Evolutionary conservation across 2,329 filamentous ascomycete genomes (phyloP), one percentile per base, ranked within the genome.

Genomic region (Bimuria novae-zelandiae): DNA sequence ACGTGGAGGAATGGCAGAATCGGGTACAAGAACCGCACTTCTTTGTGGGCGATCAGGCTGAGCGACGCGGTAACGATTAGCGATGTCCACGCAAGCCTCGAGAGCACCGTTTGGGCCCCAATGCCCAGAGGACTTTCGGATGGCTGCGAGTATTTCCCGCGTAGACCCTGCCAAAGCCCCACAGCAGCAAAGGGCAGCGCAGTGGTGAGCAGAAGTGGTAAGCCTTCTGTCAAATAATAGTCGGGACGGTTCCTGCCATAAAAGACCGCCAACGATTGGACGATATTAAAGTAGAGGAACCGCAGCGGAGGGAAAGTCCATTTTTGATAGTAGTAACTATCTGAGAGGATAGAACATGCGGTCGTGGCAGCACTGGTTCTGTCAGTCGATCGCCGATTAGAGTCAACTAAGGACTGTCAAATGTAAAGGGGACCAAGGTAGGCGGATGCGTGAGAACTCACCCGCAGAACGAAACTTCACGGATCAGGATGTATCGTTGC

Each of bases 21-120:
- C 1, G 94, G 93, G 67, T 96, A 96, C 61, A 97, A 89, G 78
- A 99, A 99, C 66, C 94, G 90, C 63, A 96, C 90, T 80, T 99
- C 94, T 73, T 99, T 99, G 77, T 99, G 94, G 1, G 91, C 86
- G 61, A 97, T 89, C 41, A 89, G 69, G 1, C 90, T 96, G 29
- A 97, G 81, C 1, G 76, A 70, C 8, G 89, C 76, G 52, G 87
- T 89, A 25, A 84, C 73, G 49, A 87, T 57, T 36, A 88, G 80
- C 7, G 84, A 78, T 25, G 70, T 70, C 59, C 65, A 72, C 39
- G 70, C 64, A 14, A 76, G 63, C 30, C 65, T 59, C 14, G 55
- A 17, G n/a, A 70, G 54, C 27, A 69, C 62, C 16, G 40, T 55
- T 22, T 51, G 53, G 23, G 52, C 40, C 23, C 56, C 51, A 40